Base-by-base conservation (phyloP, 768 basidiomycete species). In the Gymnopilus dilepis region DNA sequence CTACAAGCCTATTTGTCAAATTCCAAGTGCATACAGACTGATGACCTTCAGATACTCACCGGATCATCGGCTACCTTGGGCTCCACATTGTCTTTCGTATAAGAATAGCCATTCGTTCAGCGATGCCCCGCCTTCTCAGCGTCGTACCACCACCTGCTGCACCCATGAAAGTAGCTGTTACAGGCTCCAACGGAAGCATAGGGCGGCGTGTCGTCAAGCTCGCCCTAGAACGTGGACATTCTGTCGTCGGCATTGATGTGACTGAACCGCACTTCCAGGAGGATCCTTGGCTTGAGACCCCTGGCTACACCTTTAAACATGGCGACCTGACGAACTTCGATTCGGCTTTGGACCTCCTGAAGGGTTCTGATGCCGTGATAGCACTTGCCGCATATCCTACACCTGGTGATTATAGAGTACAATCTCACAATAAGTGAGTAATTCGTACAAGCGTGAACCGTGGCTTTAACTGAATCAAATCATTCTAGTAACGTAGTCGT, bases 401-500 rank as follows among this genome's bases (percentile, higher is more conserved):
- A 47, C 88, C 89, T 8, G 74, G 68, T 17, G 87, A 88, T 66
- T 87, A 85, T 63, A 77, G 77, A 66, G 84, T 82, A 12, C 65
- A 73, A 6, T 76, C 83, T 2, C 88, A 90, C 65, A 89, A 90
- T 64, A 80, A 73, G 88, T 89, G 67, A 59, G 79, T 62, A 12
- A 6, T 28, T 24, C 17, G 6, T 19, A 30, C n/a, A n/a, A n/a
- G n/a, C n/a, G n/a, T n/a, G n/a, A n/a, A n/a, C n/a, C n/a, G n/a
- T n/a, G n/a, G n/a, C n/a, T n/a, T n/a, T n/a, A n/a, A n/a, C n/a
- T 52, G 22, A 38, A 40, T 6, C 30, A 37, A 6, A 9, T n/a
- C n/a, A n/a, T 42, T 30, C 48, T 63, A 89, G 88, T 50, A 90
- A 89, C 66, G 87, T 89, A 7, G 82, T 88, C n/a, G 78, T 87